These are phyloP conservation scores for Malus hybrid DNA, from an alignment of 331 rosid genomes.

Conservation along the genomic window DNA sequence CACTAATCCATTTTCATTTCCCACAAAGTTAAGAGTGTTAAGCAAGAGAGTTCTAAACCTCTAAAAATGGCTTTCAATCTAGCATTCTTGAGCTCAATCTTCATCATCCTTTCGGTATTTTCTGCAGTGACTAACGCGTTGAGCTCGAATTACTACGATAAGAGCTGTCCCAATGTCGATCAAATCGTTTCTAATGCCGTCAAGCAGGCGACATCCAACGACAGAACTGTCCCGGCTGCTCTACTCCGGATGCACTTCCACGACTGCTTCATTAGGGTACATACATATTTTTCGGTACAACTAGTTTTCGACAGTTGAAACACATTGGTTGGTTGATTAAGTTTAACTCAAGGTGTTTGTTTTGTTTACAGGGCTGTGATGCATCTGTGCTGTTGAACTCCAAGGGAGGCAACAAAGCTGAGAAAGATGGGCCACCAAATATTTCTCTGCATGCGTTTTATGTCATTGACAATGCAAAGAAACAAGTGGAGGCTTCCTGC, in stretches of 20 bases:
- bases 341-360: neutral
- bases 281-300: neutral
- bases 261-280: conserved; percentile 52
- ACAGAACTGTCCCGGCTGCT: conserved; percentile 45
- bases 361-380: conserved; percentile 37
- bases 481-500: conserved; percentile 34
- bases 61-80: conserved; percentile 33
- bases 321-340: neutral
- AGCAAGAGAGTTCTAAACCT: neutral
- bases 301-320: neutral
- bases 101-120: conserved; percentile 38
- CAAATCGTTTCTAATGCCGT: conserved; percentile 28
- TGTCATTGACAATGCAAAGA: conserved; percentile 51
- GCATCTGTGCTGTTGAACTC: conserved; percentile 43
- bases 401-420: conserved; percentile 39
- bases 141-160: conserved; percentile 60
- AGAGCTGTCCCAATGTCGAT: conserved; percentile 53
- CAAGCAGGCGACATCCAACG: conserved; percentile 28
- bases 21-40: conserved; percentile 14
- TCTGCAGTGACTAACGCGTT: conserved; percentile 36
- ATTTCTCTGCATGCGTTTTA: conserved; percentile 38
- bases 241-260: conserved; percentile 53
- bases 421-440: conserved; percentile 50
- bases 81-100: conserved; percentile 30
- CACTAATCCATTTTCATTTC: conserved; percentile 8